Evolutionary conservation across 2,329 filamentous ascomycete species (phyloP).

Genomic region (Seiridium unicorne): DNA sequence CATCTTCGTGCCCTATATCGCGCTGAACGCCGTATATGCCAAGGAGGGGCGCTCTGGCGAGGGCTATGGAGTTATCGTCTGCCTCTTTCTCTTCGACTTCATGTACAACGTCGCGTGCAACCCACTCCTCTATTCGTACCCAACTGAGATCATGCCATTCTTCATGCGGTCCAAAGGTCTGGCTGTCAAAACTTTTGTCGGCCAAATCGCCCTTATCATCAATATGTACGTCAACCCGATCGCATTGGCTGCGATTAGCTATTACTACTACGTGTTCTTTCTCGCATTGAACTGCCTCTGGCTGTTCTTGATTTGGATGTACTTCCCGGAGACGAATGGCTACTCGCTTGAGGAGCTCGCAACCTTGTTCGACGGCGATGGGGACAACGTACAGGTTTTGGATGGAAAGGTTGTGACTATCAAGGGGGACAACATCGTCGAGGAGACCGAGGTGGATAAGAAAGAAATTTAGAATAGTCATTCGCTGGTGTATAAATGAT

Average conservation of each 20-base stretch:
- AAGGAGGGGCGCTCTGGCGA: neutral
- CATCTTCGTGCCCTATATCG: conserved; percentile 10
- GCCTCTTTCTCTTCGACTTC: conserved; percentile 8
- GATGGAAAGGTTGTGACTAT: too few relatives aligned
- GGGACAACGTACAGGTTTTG: too few relatives aligned
- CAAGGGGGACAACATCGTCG: too few relatives aligned
- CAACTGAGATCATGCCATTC: conserved; percentile 63
- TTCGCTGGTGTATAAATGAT: too few relatives aligned
- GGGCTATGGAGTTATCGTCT: conserved; percentile 6
- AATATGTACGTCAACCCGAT: conserved; percentile 13
- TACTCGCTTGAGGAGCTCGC: conserved; percentile 13
- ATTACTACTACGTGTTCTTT: conserved; percentile 17
- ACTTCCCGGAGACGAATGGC: conserved; percentile 15
- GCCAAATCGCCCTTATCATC: conserved; percentile 10
- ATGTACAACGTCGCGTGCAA: conserved; percentile 9
- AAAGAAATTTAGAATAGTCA: too few relatives aligned
- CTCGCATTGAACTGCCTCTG: conserved; percentile 13
- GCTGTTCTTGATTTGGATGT: conserved; percentile 12
- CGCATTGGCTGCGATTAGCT: conserved; percentile 10
- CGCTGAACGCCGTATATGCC: conserved; percentile 5
- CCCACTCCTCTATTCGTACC: conserved; percentile 40
- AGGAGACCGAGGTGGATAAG: too few relatives aligned
- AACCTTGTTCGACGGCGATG: too few relatives aligned
- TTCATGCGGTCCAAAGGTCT: conserved; percentile 61
- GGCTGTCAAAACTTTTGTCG: conserved; percentile 12